These are phyloP conservation scores for Fusarium lyarnte DNA, from an alignment of 2,329 filamentous ascomycete genomes.

Conservation along the genomic window DNA sequence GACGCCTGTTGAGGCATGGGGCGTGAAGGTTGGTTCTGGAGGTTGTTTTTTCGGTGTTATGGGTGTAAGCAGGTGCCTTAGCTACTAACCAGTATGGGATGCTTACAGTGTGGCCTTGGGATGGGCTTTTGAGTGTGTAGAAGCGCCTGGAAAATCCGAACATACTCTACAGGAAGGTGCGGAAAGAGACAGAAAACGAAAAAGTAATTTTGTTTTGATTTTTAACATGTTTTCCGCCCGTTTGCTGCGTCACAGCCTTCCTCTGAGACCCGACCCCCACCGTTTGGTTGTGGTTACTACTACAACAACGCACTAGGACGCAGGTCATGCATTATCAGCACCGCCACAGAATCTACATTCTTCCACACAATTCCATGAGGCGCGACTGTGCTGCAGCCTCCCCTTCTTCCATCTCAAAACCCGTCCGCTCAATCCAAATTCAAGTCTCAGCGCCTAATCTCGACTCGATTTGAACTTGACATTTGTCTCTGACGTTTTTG, in stretches of 20 bases:
- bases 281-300: not conserved
- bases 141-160: slow-evolving; percentile 22
- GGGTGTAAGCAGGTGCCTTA: slow-evolving; percentile 14
- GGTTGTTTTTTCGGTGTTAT: not conserved
- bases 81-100: not conserved
- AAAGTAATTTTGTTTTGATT: not conserved
- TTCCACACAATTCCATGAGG: slow-evolving; percentile 57
- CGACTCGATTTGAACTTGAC: slow-evolving; percentile 28
- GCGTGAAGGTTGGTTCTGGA: not conserved
- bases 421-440: slow-evolving; percentile 34
- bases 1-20: slow-evolving; percentile 1
- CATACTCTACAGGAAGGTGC: not conserved
- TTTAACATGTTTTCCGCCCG: not conserved
- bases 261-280: slow-evolving; percentile 4
- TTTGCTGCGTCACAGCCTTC: slow-evolving; percentile 3
- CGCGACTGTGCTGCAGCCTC: slow-evolving; percentile 47
- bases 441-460: slow-evolving; percentile 35
- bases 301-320: slow-evolving; percentile 12
- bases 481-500: slow-evolving; percentile 21
- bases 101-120: slow-evolving; percentile 11
- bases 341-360: slow-evolving; percentile 54
- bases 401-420: slow-evolving; percentile 44
- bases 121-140: slow-evolving; percentile 1
- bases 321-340: slow-evolving; percentile 48
- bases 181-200: not conserved